Percentiles rank a stretch among this genome's conserved stretches.
Evolutionary conservation across 2,329 filamentous ascomycete species (phyloP).

Genomic region (Pseudophaeomoniella oleicola): DNA sequence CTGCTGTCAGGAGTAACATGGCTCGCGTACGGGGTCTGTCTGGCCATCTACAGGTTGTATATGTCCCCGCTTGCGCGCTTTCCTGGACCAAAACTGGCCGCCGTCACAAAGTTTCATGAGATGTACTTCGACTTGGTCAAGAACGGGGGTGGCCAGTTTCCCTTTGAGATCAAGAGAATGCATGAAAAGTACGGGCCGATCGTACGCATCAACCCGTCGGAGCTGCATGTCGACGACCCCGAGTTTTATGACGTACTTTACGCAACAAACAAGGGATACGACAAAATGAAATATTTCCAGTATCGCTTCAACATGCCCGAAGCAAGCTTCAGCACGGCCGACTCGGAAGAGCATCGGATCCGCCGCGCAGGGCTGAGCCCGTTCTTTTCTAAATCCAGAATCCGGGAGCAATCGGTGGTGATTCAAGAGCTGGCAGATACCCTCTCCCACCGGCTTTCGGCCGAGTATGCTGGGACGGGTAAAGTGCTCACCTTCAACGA

Average conservation of each 20-base stretch:
- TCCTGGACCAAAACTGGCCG: slow-evolving; percentile 9
- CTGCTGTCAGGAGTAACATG: too few relatives aligned
- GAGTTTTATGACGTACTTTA: slow-evolving; percentile 20
- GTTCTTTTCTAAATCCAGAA: slow-evolving; percentile 11
- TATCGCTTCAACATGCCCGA: slow-evolving; percentile 6
- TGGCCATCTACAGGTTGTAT: slow-evolving; percentile 8
- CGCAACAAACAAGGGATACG: slow-evolving; percentile 11
- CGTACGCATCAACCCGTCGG: slow-evolving; percentile 18
- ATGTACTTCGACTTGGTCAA: slow-evolving; percentile 9
- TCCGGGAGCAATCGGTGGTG: slow-evolving; percentile 11
- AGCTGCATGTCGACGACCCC: slow-evolving; percentile 20
- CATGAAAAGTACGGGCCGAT: slow-evolving; percentile 19
- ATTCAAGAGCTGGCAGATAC: slow-evolving; percentile 12
- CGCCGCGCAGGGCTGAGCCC: slow-evolving; percentile 12
- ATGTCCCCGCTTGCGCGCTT: slow-evolving; percentile 9
- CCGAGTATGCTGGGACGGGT: slow-evolving; percentile 5
- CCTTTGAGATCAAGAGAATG: slow-evolving; percentile 12
- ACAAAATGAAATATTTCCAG: slow-evolving; percentile 13
- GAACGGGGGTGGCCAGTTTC: slow-evolving; percentile 13
- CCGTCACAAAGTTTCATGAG: slow-evolving; percentile 11
- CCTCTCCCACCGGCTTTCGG: slow-evolving; percentile 11
- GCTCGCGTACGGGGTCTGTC: too few relatives aligned
- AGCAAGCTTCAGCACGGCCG: slow-evolving; percentile 9
- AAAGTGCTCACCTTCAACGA: slow-evolving; percentile 6
- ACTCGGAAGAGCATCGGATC: slow-evolving; percentile 13